Evolutionary conservation across 2,329 filamentous ascomycete genomes (phyloP), one percentile per base, ranked within the genome.

Genomic region (Botrytis aclada): DNA sequence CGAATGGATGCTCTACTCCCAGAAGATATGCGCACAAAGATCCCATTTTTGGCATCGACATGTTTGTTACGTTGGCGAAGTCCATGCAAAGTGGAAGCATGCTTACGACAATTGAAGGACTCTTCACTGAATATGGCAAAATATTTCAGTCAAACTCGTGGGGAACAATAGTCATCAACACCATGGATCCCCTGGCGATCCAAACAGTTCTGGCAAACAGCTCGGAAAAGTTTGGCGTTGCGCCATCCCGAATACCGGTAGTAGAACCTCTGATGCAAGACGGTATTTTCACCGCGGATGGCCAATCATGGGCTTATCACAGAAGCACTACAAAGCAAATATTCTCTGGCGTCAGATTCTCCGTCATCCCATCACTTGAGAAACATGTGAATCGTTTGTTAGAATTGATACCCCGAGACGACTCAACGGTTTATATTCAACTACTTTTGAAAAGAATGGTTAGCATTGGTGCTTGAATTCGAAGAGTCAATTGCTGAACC

Each of bases 391-490:
- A 84, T 41, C 82, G 85, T 32, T 82, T 93, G 72, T 82, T 92
- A 29, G 82, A 84, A 29, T 84, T 85, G 29, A 84, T 93, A 10
- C 88, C 88, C 0, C 80, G 80, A 0, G 82, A 87, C 71, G 85
- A 89, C 56, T 81, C 83, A 3, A 84, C 84, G 0, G 84, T 92
- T 22, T 87, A 92, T 75, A 81, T 92, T 29, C 87, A 88, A 77
- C 85, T 87, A 18, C 80, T 90, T 10, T 89, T 91, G 77, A 91
- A 91, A 78, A 84, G 86, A 62, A 62, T 70, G 10, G 10, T 34
- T 54, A 51, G 14, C 12, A 67, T 43, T 10, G n/a, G 25, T 51
- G 6, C 22, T 37, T 8, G 34, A 2, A 73, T 45, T 5, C 63
- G 54, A 22, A 12, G 54, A 20, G 32, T 73, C 22, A 51, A 29